Conservation (phyloP, 2,329 filamentous ascomycete genomes). For the Ilyonectria robusta region DNA sequence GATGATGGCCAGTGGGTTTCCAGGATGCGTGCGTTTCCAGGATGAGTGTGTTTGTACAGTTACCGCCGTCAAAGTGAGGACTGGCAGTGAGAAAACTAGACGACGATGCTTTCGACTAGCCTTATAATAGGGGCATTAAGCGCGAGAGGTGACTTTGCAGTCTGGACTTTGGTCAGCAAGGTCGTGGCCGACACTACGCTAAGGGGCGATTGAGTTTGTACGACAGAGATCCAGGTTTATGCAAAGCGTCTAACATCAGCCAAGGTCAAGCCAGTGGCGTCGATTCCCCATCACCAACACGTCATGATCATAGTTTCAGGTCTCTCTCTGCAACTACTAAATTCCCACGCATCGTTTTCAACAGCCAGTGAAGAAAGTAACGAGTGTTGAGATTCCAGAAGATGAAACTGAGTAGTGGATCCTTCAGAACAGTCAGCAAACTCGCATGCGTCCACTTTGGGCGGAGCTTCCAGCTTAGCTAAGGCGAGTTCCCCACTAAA, state of each 20-base stretch:
- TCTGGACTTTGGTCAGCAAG: not conserved
- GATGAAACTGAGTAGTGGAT: not conserved
- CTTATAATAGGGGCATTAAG: not conserved
- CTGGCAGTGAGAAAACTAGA: no score
- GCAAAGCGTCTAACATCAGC: not conserved
- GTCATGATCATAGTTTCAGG: not conserved
- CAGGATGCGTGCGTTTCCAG: not conserved
- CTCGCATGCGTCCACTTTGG: not conserved
- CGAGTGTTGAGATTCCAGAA: not conserved
- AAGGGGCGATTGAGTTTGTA: not conserved
- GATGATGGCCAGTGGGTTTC: not conserved
- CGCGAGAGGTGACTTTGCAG: not conserved
- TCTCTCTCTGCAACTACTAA: not conserved
- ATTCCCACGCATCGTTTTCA: not conserved
- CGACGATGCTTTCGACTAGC: no score
- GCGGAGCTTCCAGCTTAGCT: constrained; percentile 1
- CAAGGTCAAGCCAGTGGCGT: not conserved
- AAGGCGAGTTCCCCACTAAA: not conserved
- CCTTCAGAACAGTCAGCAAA: not conserved
- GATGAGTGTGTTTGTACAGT: not conserved
- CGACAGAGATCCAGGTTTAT: not conserved
- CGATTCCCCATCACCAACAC: not conserved
- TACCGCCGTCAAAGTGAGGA: no score
- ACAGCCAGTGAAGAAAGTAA: not conserved
- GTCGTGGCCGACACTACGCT: not conserved